Conservation (phyloP, 2,329 filamentous ascomycete genomes). For the Fonsecaea pedrosoi region DNA sequence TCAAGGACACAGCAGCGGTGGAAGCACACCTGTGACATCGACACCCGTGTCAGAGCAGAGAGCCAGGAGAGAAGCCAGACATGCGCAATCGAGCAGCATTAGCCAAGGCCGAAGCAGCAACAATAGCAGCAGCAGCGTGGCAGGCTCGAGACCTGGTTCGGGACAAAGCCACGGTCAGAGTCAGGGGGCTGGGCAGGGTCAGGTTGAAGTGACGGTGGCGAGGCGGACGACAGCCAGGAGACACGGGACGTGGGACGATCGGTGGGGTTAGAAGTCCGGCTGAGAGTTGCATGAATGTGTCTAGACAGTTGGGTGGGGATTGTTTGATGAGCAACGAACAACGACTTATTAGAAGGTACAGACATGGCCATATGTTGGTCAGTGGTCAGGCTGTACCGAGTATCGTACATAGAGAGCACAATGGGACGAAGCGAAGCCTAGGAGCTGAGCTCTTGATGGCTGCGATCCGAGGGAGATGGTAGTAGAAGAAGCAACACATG, state of each 20-base stretch:
- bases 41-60: constrained; percentile 36
- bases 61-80: constrained; percentile 29
- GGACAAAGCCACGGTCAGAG: constrained; percentile 15
- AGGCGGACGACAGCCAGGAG: constrained; percentile 33
- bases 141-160: constrained; percentile 12
- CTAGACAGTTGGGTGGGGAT: neutral
- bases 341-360: constrained; percentile 5
- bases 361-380: neutral
- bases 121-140: neutral
- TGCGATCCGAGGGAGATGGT: too few relatives aligned
- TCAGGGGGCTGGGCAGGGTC: constrained; percentile 19
- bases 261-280: constrained; percentile 29
- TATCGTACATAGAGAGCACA: neutral
- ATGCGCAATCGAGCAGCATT: constrained; percentile 26
- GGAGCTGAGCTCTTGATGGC: neutral
- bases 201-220: constrained; percentile 34
- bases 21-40: constrained; percentile 27
- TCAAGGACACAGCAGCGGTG: constrained; percentile 31
- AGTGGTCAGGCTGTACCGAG: neutral
- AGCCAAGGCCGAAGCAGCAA: constrained; percentile 23
- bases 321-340: constrained; percentile 4
- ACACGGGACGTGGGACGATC: constrained; percentile 28
- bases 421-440: neutral
- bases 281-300: neutral
- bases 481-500: too few relatives aligned